Evolutionary conservation across 352 stramenopile genomes (phyloP).

Genomic region (Phytophthora meadii): DNA sequence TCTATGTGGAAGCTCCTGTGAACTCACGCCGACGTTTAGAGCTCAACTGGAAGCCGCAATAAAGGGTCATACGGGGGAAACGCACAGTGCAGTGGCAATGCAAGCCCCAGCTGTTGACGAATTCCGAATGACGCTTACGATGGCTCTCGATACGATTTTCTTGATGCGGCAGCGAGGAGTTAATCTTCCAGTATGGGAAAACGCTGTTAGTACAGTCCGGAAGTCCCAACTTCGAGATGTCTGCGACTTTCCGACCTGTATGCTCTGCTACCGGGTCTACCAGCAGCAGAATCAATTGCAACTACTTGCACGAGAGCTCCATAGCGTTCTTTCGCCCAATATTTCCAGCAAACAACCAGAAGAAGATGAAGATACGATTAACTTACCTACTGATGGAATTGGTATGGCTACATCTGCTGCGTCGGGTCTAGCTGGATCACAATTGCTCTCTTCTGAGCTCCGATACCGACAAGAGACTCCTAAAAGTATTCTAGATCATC

Average conservation of each 20-base stretch:
- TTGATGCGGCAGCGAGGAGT: constrained; percentile 70
- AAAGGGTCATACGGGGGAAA: constrained; percentile 26
- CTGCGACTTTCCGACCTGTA: constrained; percentile 70
- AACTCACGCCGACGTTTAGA: constrained; percentile 47
- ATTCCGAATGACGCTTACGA: constrained; percentile 84
- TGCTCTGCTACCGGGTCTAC: constrained; percentile 81
- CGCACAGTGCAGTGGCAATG: constrained; percentile 10
- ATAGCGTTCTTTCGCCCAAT: constrained; percentile 20
- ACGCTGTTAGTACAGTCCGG: constrained; percentile 45
- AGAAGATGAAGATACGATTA: background rate
- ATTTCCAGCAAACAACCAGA: constrained; percentile 4
- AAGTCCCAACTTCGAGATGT: constrained; percentile 44
- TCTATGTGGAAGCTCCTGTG: constrained; percentile 64
- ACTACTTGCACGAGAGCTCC: constrained; percentile 54
- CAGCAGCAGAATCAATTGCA: constrained; percentile 69
- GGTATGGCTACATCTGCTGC: constrained; percentile 26
- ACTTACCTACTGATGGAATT: constrained; percentile 3
- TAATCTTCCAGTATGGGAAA: constrained; percentile 63
- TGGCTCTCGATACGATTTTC: constrained; percentile 75
- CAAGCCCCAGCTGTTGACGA: constrained; percentile 41
- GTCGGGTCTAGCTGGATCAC: constrained; percentile 8
- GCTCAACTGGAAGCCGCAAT: constrained; percentile 51
- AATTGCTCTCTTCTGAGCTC: constrained; percentile 32
- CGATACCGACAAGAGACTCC: constrained; percentile 12
- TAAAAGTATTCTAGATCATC: constrained; percentile 10